These are phyloP conservation scores for Arthrobotrys musiformis DNA, from an alignment of 2,329 filamentous ascomycete species.

Conservation along the genomic window DNA sequence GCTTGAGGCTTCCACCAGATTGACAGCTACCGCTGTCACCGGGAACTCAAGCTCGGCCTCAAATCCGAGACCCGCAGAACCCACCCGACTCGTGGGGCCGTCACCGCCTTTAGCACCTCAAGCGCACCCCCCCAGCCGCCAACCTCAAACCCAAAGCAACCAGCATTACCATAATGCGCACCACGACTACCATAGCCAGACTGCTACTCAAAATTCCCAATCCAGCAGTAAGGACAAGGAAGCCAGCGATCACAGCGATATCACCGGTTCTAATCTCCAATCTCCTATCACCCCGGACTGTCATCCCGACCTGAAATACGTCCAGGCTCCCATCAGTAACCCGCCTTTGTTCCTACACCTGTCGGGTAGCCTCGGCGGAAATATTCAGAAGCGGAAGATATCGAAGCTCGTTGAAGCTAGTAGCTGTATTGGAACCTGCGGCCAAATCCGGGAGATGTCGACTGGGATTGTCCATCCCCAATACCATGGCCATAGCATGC, in stretches of 20 bases:
- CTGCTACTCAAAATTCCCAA: constrained; percentile 47
- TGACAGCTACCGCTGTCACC: constrained; percentile 51
- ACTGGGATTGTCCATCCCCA: constrained; percentile 52
- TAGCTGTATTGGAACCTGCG: constrained; percentile 39
- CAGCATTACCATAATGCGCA: constrained; percentile 33
- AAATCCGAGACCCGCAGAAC: constrained; percentile 29
- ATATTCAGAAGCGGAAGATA: constrained; percentile 41
- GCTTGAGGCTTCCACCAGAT: constrained; percentile 39
- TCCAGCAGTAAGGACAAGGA: constrained; percentile 52
- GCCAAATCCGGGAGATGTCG: constrained; percentile 45
- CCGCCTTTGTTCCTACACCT: constrained; percentile 24
- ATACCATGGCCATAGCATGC: constrained; percentile 53
- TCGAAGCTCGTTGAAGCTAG: constrained; percentile 34
- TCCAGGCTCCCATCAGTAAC: constrained; percentile 30
- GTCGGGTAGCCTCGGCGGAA: constrained; percentile 42
- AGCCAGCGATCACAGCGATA: constrained; percentile 43
- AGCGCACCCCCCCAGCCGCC: constrained; percentile 25
- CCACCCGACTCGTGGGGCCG: constrained; percentile 36
- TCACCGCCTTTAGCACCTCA: constrained; percentile 20
- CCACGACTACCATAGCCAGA: constrained; percentile 40
- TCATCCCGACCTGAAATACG: constrained; percentile 49
- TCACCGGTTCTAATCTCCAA: constrained; percentile 47
- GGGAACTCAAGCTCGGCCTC: constrained; percentile 45
- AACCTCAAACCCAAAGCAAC: constrained; percentile 20
- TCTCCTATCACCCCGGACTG: constrained; percentile 51